Evolutionary conservation across 352 stramenopile species (phyloP), one percentile per base, ranked within the genome.

Genomic region (Globisporangium perplexum): DNA sequence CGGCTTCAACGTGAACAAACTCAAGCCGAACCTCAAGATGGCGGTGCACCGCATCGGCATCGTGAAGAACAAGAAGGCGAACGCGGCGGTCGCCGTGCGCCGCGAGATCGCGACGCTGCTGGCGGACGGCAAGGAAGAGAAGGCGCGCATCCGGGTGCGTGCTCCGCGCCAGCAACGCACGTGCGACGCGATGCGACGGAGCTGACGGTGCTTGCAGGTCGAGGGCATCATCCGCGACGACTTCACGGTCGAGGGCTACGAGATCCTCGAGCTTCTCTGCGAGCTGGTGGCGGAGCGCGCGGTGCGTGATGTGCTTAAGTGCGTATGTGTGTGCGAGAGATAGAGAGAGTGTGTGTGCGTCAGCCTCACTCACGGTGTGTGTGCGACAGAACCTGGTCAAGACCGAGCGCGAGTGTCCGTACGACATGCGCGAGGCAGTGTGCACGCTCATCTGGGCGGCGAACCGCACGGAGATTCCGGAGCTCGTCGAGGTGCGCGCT

Each of bases 181-280:
- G n/a, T n/a, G n/a, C n/a, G n/a, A n/a, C n/a, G n/a, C n/a, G n/a
- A n/a, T n/a, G n/a, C n/a, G n/a, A n/a, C n/a, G n/a, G n/a, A n/a
- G n/a, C n/a, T n/a, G n/a, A n/a, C n/a, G n/a, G n/a, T n/a, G n/a
- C n/a, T n/a, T 47, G 15, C 55, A 94, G 83, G 83, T 95, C 35
- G 84, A 95, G 71, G 82, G 84, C 11, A 90, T 98, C 24, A 98
- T 98, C 64, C 85, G 92, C 14, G 93, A 98, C 44, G 96, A 98
- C 63, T 96, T 97, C 60, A 95, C 90, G 14, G 86, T 98, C 30
- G 93, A 98, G 71, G 95, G 92, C 6, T 98, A 98, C 65, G 93
- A 98, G 64, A 97, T 98, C 60, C 66, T 98, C 28, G 83, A 94
- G 60, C 69, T 98, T 15, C 68, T 96, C 46, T 98, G 94, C 60